Evolutionary conservation across 2,329 filamentous ascomycete species (phyloP), one percentile per base, ranked within the genome.

Genomic region (Orbilia javanica): DNA sequence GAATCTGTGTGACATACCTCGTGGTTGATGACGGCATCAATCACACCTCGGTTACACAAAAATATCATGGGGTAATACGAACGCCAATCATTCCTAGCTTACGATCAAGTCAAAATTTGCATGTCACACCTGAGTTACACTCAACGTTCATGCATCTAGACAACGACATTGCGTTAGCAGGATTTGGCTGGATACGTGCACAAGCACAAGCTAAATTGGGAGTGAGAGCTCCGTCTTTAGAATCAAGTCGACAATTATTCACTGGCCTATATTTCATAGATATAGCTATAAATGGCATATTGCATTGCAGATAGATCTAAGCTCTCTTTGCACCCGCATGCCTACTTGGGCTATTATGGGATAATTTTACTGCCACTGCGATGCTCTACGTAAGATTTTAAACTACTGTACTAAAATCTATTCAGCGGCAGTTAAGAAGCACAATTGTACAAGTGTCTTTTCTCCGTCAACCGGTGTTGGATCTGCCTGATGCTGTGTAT

Each of bases 1-100:
- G 31, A 60, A n/a, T 27, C 31, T 60, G 55, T 60, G 55, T 60
- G 55, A 60, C 55, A 60, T n/a, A 10, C 18, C 42, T 20, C 20
- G 46, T 60, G 18, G 29, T 36, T 18, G 10, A 60, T 60, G 34
- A 60, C 20, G 34, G 20, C 55, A 25, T 42, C 7, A 34, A 42
- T 42, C 8, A 15, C 27, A 22, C 4, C 27, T 42, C 3, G 11
- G 55, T 60, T 42, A 60, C 55, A 60, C 55, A 57, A 31, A 8
- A 4, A 8, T 7, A 57, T 13, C 42, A 31, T 50, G 27, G 2
- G 46, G 20, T 6, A 50, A 4, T 15, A 11, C n/a, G 46, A 2
- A n/a, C 27, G 29, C 5, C 29, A 10, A 15, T 6, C 15, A 27
- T 18, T 31, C 1, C 13, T 27, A 1, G 8, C 27, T 27, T 27